Conservation (phyloP, 2,329 filamentous ascomycete genomes). For the Periglandula ipomoeae region DNA sequence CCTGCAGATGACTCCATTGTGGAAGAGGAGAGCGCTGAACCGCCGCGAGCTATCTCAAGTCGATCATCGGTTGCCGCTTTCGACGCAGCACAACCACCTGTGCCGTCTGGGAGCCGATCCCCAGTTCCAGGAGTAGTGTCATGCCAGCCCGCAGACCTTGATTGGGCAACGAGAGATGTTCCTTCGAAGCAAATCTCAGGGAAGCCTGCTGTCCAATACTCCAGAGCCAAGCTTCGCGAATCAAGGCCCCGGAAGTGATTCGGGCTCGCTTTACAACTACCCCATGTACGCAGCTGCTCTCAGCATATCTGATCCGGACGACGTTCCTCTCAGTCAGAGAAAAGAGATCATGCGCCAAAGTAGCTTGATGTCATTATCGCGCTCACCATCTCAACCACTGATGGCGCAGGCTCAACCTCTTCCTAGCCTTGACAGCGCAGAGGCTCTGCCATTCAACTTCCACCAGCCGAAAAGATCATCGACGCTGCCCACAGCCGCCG, state of each 20-base stretch:
- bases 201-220: constrained; percentile 23
- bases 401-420: constrained; percentile 11
- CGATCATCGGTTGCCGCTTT: constrained; percentile 13
- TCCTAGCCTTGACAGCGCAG: constrained; percentile 19
- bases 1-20: constrained; percentile 10
- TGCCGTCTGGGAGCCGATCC: constrained; percentile 10
- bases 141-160: constrained; percentile 44
- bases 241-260: constrained; percentile 28
- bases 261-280: constrained; percentile 31
- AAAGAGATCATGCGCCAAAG: constrained; percentile 49
- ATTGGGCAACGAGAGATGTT: constrained; percentile 47
- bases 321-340: constrained; percentile 63
- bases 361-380: constrained; percentile 26
- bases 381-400: constrained; percentile 14
- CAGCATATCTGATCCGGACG: constrained; percentile 43
- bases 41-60: constrained; percentile 7
- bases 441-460: constrained; percentile 37
- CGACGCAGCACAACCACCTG: constrained; percentile 11
- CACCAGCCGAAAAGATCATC: constrained; percentile 44
- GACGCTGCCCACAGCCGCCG: constrained; percentile 30
- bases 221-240: constrained; percentile 17
- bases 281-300: constrained; percentile 20
- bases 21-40: constrained; percentile 5
- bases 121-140: constrained; percentile 38
- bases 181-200: constrained; percentile 42